These are phyloP conservation scores for Trichomonascaceae sp. DNA, from an alignment of 1,139 yeast species.

Conservation along the genomic window DNA sequence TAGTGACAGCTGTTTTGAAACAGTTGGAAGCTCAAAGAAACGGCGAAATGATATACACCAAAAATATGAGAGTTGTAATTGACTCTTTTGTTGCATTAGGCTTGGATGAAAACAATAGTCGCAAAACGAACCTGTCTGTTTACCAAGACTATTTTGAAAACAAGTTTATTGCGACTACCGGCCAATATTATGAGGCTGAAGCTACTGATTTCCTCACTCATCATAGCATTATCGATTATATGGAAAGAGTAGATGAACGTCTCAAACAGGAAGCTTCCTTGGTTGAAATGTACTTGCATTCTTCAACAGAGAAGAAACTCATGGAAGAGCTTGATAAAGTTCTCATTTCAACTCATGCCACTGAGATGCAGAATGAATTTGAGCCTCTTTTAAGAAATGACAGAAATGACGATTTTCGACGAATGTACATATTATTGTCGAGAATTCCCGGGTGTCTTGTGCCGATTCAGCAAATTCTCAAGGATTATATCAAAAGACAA, in stretches of 20 bases:
- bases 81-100: slow-evolving; percentile 64
- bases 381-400: slow-evolving; percentile 65
- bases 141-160: slow-evolving; percentile 76
- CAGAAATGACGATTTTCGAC: slow-evolving; percentile 68
- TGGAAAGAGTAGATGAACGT: slow-evolving; percentile 77
- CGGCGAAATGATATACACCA: slow-evolving; percentile 67
- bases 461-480: slow-evolving; percentile 71
- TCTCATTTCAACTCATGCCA: slow-evolving; percentile 73
- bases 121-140: slow-evolving; percentile 75
- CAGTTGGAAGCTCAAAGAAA: slow-evolving; percentile 75
- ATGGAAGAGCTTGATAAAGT: slow-evolving; percentile 70
- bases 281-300: slow-evolving; percentile 75
- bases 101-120: slow-evolving; percentile 53
- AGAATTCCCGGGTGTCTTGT: slow-evolving; percentile 63
- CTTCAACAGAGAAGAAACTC: slow-evolving; percentile 73
- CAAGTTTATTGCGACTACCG: slow-evolving; percentile 68
- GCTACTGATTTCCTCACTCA: slow-evolving; percentile 58
- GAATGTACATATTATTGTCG: slow-evolving; percentile 70
- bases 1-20: slow-evolving; percentile 67
- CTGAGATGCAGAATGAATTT: slow-evolving; percentile 71
- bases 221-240: slow-evolving; percentile 85
- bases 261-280: slow-evolving; percentile 77
- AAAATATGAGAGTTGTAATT: slow-evolving; percentile 65
- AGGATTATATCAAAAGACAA: slow-evolving; percentile 65
- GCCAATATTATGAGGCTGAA: slow-evolving; percentile 65